Conservation (phyloP, 805 yeast species). For the Monosporozyma solicola region DNA sequence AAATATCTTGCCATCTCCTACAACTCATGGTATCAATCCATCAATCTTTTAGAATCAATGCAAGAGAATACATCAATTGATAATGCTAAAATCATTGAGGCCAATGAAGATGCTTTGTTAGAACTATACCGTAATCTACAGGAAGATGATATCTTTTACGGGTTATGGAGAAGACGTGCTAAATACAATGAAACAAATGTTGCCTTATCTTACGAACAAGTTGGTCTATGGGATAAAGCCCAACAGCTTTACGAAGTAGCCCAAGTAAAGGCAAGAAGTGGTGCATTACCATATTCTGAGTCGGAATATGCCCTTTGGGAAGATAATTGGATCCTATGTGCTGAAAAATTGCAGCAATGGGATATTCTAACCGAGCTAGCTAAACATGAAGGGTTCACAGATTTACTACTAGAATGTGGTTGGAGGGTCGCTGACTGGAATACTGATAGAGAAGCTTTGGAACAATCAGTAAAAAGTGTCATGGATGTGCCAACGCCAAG, state of each 20-base stretch:
- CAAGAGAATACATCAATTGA: constrained; percentile 51
- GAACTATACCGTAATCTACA: constrained; percentile 83
- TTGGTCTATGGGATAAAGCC: constrained; percentile 92
- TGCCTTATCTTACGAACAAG: constrained; percentile 88
- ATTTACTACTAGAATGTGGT: constrained; percentile 91
- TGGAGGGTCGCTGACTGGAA: constrained; percentile 99
- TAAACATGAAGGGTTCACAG: constrained; percentile 96
- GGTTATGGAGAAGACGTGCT: constrained; percentile 94
- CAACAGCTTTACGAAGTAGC: constrained; percentile 92
- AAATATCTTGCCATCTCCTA: constrained; percentile 82
- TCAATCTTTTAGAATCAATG: constrained; percentile 72
- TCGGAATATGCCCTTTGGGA: constrained; percentile 96
- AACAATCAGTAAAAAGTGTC: constrained; percentile 87
- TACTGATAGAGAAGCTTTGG: constrained; percentile 87
- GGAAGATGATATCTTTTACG: constrained; percentile 96
- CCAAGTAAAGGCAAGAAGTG: constrained; percentile 91
- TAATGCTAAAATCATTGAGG: constrained; percentile 67
- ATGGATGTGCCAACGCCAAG: constrained; percentile 99
- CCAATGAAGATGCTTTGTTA: constrained; percentile 81
- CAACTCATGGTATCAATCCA: constrained; percentile 85
- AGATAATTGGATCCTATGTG: constrained; percentile 96
- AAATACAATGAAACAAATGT: constrained; percentile 88
- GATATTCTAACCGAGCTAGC: constrained; percentile 93
- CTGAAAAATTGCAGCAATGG: constrained; percentile 97
- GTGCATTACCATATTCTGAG: constrained; percentile 90